Evolutionary conservation across 2,329 filamentous ascomycete species (phyloP).

Genomic region (Nemania sp.): DNA sequence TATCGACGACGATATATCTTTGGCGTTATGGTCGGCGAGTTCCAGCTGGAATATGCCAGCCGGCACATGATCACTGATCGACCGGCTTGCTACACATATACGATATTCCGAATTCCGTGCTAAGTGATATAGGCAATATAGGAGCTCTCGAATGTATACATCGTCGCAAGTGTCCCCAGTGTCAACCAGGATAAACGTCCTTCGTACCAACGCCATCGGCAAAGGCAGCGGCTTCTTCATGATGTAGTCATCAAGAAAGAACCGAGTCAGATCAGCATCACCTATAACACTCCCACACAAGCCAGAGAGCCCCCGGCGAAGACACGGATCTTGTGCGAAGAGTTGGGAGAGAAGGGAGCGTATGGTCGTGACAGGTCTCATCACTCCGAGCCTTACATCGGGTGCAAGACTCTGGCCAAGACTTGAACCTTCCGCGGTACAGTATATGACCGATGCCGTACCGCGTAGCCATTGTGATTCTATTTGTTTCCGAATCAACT

Average conservation of each 20-base stretch:
- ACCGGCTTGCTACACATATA: slow-evolving; percentile 21
- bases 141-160: slow-evolving; percentile 17
- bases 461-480: slow-evolving; percentile 17
- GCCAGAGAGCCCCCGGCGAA: slow-evolving; percentile 9
- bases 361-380: slow-evolving; percentile 11
- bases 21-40: slow-evolving; percentile 16
- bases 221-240: background rate
- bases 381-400: slow-evolving; percentile 1
- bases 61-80: slow-evolving; percentile 3
- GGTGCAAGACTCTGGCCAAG: background rate
- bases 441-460: slow-evolving; percentile 19
- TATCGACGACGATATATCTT: slow-evolving; percentile 16
- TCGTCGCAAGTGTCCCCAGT: slow-evolving; percentile 12
- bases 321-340: slow-evolving; percentile 13
- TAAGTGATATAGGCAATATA: slow-evolving; percentile 15
- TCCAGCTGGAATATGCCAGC: slow-evolving; percentile 10
- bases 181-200: slow-evolving; percentile 24
- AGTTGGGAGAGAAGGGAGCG: slow-evolving; percentile 22
- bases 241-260: slow-evolving; percentile 22
- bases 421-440: slow-evolving; percentile 7
- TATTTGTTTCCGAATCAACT: slow-evolving; percentile 12
- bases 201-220: too few relatives aligned
- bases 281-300: background rate
- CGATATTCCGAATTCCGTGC: slow-evolving; percentile 17
- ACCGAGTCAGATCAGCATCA: slow-evolving; percentile 12